Conservation (phyloP, 169 alveolate genomes). For the Plasmodium malariae region DNA sequence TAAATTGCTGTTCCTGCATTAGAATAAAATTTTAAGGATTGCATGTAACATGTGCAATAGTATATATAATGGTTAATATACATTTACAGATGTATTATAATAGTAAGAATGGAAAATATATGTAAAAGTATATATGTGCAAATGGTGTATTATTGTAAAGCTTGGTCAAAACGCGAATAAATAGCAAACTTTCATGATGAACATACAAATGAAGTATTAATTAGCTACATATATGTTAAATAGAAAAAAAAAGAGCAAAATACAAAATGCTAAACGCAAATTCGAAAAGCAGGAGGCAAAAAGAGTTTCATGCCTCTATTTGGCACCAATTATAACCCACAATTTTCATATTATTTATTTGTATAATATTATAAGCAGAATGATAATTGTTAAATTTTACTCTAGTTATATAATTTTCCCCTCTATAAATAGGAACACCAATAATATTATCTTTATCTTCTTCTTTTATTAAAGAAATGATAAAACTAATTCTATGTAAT, state of each 20-base stretch:
- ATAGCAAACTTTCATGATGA: too few relatives aligned
- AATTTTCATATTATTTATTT: conserved; percentile 60
- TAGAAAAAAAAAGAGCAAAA: background rate
- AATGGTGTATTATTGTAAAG: too few relatives aligned
- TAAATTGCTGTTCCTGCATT: too few relatives aligned
- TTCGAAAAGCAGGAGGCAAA: background rate
- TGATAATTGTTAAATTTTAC: conserved; percentile 63
- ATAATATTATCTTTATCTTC: conserved; percentile 39
- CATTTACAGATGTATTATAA: too few relatives aligned
- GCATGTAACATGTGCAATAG: too few relatives aligned
- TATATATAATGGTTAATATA: too few relatives aligned
- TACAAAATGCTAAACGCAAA: background rate
- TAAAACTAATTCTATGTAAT: conserved; percentile 60
- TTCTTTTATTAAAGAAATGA: conserved; percentile 55
- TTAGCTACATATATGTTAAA: too few relatives aligned
- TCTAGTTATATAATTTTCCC: conserved; percentile 63
- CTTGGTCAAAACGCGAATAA: too few relatives aligned
- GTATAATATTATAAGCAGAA: conserved; percentile 36
- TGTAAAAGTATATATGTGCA: too few relatives aligned
- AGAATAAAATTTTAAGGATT: too few relatives aligned
- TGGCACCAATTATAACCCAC: conserved; percentile 74
- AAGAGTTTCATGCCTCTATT: conserved; percentile 33
- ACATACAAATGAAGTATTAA: too few relatives aligned
- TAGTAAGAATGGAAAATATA: too few relatives aligned
- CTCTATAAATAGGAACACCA: conserved; percentile 66